phyloP scores from a whole-genome alignment of 2,329 filamentous ascomycete genomes.

The Xylaria digitata region DNA sequence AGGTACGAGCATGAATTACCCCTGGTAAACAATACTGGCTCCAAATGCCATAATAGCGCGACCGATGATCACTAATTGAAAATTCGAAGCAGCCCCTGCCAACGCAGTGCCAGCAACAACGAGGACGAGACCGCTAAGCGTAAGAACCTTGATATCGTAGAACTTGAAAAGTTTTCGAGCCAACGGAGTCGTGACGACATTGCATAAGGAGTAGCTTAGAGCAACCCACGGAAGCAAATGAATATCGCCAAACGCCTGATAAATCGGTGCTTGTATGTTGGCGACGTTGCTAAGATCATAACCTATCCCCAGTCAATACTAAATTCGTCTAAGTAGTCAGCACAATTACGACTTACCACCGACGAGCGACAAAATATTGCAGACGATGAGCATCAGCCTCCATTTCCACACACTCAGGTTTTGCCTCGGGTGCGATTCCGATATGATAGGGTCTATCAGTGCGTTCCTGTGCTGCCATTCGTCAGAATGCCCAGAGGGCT shows the following conservation, averaged over 20 bases:
- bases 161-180: slow-evolving; percentile 51
- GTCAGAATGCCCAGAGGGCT: slow-evolving; percentile 10
- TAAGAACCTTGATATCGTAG: slow-evolving; percentile 50
- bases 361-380: slow-evolving; percentile 40
- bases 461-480: slow-evolving; percentile 32
- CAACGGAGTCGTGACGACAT: slow-evolving; percentile 51
- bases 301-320: slow-evolving; percentile 44
- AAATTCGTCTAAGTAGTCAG: not conserved
- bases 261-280: slow-evolving; percentile 68
- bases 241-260: slow-evolving; percentile 59
- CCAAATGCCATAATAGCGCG: slow-evolving; percentile 52
- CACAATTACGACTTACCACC: slow-evolving; percentile 39
- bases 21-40: slow-evolving; percentile 49
- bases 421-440: slow-evolving; percentile 35
- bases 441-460: slow-evolving; percentile 26
- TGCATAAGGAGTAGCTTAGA: slow-evolving; percentile 52
- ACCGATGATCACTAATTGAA: slow-evolving; percentile 51
- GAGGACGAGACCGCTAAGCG: slow-evolving; percentile 44
- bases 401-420: slow-evolving; percentile 40
- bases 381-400: slow-evolving; percentile 40
- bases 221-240: slow-evolving; percentile 56
- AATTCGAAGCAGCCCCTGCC: slow-evolving; percentile 48
- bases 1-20: slow-evolving; percentile 38
- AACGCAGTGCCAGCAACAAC: slow-evolving; percentile 42
- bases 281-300: slow-evolving; percentile 60